These are phyloP conservation scores for Pseudozyma sp. DNA, from an alignment of 1,284 basidiomycete species.

Conservation along the genomic window DNA sequence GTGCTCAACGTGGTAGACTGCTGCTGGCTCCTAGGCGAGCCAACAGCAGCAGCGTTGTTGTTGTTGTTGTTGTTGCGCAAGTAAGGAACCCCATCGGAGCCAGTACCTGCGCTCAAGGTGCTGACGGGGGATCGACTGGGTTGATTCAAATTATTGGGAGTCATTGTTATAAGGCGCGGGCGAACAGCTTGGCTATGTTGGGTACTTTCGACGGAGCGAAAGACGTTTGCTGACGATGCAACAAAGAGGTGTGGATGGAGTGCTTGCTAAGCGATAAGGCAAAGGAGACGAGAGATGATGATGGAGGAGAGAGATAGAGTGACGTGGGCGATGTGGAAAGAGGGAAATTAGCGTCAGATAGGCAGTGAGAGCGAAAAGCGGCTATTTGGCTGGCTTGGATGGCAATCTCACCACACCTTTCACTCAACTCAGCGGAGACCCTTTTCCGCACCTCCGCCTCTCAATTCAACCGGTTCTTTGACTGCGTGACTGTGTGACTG, in stretches of 20 bases:
- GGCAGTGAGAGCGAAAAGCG: background rate
- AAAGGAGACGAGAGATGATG: background rate
- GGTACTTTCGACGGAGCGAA: constrained; percentile 1
- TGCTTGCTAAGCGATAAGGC: background rate
- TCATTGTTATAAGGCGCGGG: constrained; percentile 42
- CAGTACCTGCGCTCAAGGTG: constrained; percentile 43
- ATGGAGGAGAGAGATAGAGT: constrained; percentile 1
- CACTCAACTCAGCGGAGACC: constrained; percentile 9
- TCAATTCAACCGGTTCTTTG: background rate
- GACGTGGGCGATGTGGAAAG: background rate
- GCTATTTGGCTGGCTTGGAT: constrained; percentile 2
- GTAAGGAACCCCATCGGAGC: constrained; percentile 51
- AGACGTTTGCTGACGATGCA: background rate
- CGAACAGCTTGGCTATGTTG: constrained; percentile 47
- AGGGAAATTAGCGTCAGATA: background rate
- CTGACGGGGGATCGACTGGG: constrained; percentile 54
- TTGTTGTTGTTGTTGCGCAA: constrained; percentile 20
- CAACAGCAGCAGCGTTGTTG: constrained; percentile 28
- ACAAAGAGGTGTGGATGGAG: background rate
- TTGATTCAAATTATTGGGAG: constrained; percentile 47
- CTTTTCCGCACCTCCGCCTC: constrained; percentile 2
- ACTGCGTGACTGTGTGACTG: background rate
- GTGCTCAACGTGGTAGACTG: constrained; percentile 55
- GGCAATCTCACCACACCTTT: no score
- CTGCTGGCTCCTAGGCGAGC: constrained; percentile 42